Conservation (phyloP, 805 yeast genomes). For the Metschnikowia lunata region DNA sequence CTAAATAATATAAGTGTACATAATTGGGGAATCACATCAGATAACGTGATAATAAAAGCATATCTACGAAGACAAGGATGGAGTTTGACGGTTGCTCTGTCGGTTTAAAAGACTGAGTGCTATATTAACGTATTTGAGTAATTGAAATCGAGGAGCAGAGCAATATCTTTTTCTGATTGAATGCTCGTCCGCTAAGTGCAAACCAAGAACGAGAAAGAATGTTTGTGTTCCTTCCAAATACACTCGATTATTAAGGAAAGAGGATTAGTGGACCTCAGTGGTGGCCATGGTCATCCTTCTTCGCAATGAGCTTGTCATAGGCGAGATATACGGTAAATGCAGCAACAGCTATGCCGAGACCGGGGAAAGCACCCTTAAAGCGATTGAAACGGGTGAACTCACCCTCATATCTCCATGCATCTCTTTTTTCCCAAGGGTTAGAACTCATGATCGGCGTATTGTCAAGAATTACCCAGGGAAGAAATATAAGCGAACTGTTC, state of each 20-base stretch:
- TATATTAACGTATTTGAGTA: too few relatives aligned
- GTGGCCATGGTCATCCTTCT: slow-evolving; percentile 29
- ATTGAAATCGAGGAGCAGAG: too few relatives aligned
- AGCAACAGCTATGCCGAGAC: slow-evolving; percentile 71
- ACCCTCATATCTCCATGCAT: slow-evolving; percentile 88
- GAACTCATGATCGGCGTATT: slow-evolving; percentile 13
- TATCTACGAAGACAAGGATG: too few relatives aligned
- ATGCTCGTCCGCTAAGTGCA: too few relatives aligned
- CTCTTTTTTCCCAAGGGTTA: slow-evolving; percentile 49
- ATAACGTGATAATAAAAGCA: too few relatives aligned
- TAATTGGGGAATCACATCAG: background rate
- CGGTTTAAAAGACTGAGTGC: too few relatives aligned
- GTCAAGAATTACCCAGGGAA: background rate
- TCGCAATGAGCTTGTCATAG: slow-evolving; percentile 51
- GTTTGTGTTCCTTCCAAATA: too few relatives aligned
- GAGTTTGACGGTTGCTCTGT: too few relatives aligned
- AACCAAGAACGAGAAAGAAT: too few relatives aligned
- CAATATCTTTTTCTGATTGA: too few relatives aligned
- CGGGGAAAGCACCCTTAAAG: slow-evolving; percentile 72
- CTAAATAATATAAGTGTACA: slow-evolving; percentile 10
- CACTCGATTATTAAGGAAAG: too few relatives aligned
- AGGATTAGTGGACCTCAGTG: slow-evolving; percentile 1
- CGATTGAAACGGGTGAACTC: slow-evolving; percentile 69
- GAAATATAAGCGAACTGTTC: slow-evolving; percentile 7
- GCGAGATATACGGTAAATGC: slow-evolving; percentile 65